Evolutionary conservation across 768 basidiomycete genomes (phyloP).

Genomic region (Suillus alpinus): DNA sequence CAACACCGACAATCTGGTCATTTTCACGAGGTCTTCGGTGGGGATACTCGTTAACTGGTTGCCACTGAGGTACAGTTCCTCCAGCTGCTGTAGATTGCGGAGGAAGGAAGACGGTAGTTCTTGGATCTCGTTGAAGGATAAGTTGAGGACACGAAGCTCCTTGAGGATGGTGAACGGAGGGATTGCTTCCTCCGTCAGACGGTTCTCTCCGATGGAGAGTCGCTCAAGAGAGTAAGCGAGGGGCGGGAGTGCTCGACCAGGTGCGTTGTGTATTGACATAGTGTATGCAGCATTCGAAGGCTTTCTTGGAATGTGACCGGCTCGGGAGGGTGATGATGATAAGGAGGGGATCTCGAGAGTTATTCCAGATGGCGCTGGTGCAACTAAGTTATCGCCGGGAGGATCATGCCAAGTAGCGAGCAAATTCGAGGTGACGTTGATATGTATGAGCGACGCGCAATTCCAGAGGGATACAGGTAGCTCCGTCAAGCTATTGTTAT

Average conservation of each 20-base stretch:
- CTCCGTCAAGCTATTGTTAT: slow-evolving; percentile 84
- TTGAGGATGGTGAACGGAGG: slow-evolving; percentile 72
- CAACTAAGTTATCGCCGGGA: slow-evolving; percentile 34
- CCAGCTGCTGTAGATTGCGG: slow-evolving; percentile 61
- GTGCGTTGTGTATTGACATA: slow-evolving; percentile 20
- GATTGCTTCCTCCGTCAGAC: slow-evolving; percentile 75
- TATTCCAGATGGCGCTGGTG: slow-evolving; percentile 19
- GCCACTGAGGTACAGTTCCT: slow-evolving; percentile 92
- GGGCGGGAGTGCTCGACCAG: slow-evolving; percentile 41
- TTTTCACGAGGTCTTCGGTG: slow-evolving; percentile 77
- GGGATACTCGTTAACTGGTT: slow-evolving; percentile 90
- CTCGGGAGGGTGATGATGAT: slow-evolving; percentile 15
- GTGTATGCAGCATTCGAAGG: slow-evolving; percentile 32
- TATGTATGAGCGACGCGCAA: slow-evolving; percentile 63
- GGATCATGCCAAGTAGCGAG: slow-evolving; percentile 72
- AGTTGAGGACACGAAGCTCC: slow-evolving; percentile 78
- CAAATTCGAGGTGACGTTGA: slow-evolving; percentile 90
- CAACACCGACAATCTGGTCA: slow-evolving; percentile 67
- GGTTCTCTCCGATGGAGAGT: slow-evolving; percentile 90
- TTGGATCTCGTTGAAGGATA: slow-evolving; percentile 93
- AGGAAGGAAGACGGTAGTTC: slow-evolving; percentile 82
- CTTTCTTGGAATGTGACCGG: slow-evolving; percentile 20
- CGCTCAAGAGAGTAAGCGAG: slow-evolving; percentile 71
- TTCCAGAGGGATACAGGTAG: slow-evolving; percentile 81
- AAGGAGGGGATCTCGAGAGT: slow-evolving; percentile 19